These are phyloP conservation scores for Cladorrhinum sp. DNA, from an alignment of 2,329 filamentous ascomycete genomes.

Conservation along the genomic window DNA sequence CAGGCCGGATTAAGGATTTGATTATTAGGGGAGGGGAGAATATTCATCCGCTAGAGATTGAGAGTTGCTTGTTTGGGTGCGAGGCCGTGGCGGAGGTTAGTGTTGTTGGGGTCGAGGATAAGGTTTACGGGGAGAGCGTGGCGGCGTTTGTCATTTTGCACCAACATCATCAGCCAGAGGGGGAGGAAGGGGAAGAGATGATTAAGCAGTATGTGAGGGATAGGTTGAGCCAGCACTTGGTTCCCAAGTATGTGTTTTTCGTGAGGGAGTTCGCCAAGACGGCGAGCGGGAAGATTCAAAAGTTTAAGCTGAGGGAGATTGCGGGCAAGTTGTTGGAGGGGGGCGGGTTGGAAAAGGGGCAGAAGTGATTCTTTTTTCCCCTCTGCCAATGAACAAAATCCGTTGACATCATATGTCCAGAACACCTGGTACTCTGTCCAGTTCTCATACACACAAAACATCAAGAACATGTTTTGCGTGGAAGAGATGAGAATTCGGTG, in stretches of 20 bases:
- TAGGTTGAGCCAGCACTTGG: constrained; percentile 69
- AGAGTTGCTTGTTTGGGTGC: constrained; percentile 79
- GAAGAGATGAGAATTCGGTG: too few relatives aligned
- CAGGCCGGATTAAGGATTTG: constrained; percentile 87
- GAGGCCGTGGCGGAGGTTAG: constrained; percentile 69
- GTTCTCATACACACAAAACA: too few relatives aligned
- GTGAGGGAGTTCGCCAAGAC: constrained; percentile 86
- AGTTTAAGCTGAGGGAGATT: constrained; percentile 76
- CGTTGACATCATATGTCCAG: too few relatives aligned
- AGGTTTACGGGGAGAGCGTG: constrained; percentile 80
- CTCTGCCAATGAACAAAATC: too few relatives aligned
- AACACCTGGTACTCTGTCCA: too few relatives aligned
- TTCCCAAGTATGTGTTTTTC: constrained; percentile 89
- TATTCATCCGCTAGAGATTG: constrained; percentile 89
- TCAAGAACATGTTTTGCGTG: too few relatives aligned
- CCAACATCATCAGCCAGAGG: constrained; percentile 24
- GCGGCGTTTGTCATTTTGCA: constrained; percentile 72
- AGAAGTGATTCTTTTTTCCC: neutral
- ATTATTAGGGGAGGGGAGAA: constrained; percentile 96
- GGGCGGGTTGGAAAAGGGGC: neutral
- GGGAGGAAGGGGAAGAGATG: constrained; percentile 42
- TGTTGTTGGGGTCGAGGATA: constrained; percentile 80
- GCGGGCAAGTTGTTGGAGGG: constrained; percentile 41
- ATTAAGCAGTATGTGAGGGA: constrained; percentile 70
- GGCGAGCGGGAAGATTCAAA: constrained; percentile 94